phyloP scores from a whole-genome alignment of 768 basidiomycete genomes.

The Paxillus ammoniavirescens region DNA sequence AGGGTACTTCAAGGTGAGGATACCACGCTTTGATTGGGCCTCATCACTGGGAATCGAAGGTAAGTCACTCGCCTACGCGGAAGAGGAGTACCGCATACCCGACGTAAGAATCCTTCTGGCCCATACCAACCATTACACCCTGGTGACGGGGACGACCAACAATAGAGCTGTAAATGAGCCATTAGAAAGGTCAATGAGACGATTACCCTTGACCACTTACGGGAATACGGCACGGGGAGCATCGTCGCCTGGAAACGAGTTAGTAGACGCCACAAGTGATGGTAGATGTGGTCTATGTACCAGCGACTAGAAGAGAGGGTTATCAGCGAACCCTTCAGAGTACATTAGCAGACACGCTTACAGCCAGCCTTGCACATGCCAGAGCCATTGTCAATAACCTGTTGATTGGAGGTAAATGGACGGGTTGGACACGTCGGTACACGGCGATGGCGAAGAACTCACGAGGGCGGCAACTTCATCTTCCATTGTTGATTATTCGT shows the following conservation, averaged over 20 bases:
- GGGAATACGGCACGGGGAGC: conserved; percentile 93
- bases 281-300: conserved; percentile 32
- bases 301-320: conserved; percentile 51
- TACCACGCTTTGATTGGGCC: conserved; percentile 93
- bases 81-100: conserved; percentile 48
- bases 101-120: conserved; percentile 94
- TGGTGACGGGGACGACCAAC: conserved; percentile 94
- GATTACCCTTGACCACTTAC: conserved; percentile 48
- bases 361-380: conserved; percentile 99
- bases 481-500: conserved; percentile 45
- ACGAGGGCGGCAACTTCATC: conserved; percentile 63
- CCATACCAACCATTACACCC: conserved; percentile 97
- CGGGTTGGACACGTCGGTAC: not conserved
- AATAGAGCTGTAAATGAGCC: conserved; percentile 59
- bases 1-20: conserved; percentile 89
- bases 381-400: conserved; percentile 93
- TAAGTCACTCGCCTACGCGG: conserved; percentile 15
- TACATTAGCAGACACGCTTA: conserved; percentile 42
- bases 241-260: conserved; percentile 68
- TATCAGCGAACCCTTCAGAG: conserved; percentile 17
- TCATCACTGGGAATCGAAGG: conserved; percentile 59
- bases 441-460: conserved; percentile 14
- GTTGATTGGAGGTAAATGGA: conserved; percentile 2
- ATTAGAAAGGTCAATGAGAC: conserved; percentile 10
- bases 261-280: not conserved